These are phyloP conservation scores for Pichia sp. DNA, from an alignment of 1,139 yeast genomes.

Conservation along the genomic window DNA sequence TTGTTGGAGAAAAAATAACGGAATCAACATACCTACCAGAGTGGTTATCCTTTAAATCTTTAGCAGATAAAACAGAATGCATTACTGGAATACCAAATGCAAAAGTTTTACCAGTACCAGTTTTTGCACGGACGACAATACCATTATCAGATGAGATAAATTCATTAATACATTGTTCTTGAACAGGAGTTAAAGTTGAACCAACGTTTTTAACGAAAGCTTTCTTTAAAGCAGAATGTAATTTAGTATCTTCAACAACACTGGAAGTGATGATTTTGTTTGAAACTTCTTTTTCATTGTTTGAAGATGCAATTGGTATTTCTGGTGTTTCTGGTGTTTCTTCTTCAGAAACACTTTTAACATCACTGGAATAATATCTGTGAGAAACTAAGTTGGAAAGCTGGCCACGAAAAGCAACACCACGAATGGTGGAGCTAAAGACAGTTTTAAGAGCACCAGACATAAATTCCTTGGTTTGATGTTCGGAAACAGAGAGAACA, in stretches of 20 bases:
- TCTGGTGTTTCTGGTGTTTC: background rate
- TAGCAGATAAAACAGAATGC: slow-evolving; percentile 43
- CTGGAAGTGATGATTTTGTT: slow-evolving; percentile 13
- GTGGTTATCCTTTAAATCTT: slow-evolving; percentile 7
- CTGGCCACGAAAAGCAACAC: background rate
- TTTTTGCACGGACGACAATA: slow-evolving; percentile 81
- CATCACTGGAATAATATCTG: slow-evolving; percentile 3
- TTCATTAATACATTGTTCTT: slow-evolving; percentile 65
- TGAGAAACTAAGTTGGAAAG: background rate
- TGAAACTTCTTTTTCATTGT: background rate
- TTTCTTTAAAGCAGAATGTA: slow-evolving; percentile 22
- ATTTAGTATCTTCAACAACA: slow-evolving; percentile 22
- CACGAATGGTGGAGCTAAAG: background rate
- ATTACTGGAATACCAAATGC: slow-evolving; percentile 81
- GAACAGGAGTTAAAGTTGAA: slow-evolving; percentile 64
- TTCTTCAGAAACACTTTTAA: slow-evolving; percentile 1
- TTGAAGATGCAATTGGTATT: background rate
- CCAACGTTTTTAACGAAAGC: slow-evolving; percentile 25
- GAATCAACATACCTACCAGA: slow-evolving; percentile 35
- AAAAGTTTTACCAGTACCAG: slow-evolving; percentile 93
- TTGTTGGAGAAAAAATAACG: slow-evolving; percentile 79
- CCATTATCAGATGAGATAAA: slow-evolving; percentile 49
- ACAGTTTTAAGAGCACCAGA: background rate
- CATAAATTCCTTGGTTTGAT: background rate
- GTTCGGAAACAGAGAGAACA: background rate